These are phyloP conservation scores for Collariella sp. DNA, from an alignment of 495 filamentous ascomycete species.

Conservation along the genomic window DNA sequence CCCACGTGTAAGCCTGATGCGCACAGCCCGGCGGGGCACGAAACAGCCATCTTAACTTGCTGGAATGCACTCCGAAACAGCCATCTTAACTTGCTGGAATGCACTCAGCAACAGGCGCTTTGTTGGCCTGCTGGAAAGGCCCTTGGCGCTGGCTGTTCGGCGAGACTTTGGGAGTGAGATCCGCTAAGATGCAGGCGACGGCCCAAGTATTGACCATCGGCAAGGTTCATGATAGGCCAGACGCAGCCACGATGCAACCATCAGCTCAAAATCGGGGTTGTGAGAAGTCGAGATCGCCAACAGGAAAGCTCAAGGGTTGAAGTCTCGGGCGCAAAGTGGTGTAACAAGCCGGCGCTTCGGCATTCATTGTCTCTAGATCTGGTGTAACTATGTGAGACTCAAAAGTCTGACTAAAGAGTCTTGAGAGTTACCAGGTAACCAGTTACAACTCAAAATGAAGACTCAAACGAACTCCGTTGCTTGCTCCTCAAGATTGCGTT, in stretches of 20 bases:
- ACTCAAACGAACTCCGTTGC: neutral
- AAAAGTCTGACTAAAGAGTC: too few species aligned
- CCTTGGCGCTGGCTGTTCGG: neutral
- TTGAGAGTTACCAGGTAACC: too few species aligned
- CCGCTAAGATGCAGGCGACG: too few species aligned
- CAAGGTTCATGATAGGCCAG: conserved; percentile 2
- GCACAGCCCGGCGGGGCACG: neutral
- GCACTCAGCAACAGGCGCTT: too few species aligned
- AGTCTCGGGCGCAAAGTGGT: too few species aligned
- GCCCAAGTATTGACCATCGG: neutral
- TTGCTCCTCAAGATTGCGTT: neutral
- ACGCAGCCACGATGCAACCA: neutral
- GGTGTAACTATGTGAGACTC: too few species aligned
- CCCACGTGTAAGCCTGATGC: conserved; percentile 1
- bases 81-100: neutral
- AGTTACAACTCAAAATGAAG: neutral
- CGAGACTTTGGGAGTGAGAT: neutral
- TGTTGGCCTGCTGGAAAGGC: too few species aligned
- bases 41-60: neutral
- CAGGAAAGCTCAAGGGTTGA: too few species aligned
- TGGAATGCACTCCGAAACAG: neutral
- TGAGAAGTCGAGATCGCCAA: too few species aligned
- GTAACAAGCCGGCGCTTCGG: too few species aligned
- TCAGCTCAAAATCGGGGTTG: too few species aligned
- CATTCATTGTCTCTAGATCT: too few species aligned